Evolutionary conservation across 2,329 filamentous ascomycete genomes (phyloP).

Genomic region (Amesomyces nigricolor): DNA sequence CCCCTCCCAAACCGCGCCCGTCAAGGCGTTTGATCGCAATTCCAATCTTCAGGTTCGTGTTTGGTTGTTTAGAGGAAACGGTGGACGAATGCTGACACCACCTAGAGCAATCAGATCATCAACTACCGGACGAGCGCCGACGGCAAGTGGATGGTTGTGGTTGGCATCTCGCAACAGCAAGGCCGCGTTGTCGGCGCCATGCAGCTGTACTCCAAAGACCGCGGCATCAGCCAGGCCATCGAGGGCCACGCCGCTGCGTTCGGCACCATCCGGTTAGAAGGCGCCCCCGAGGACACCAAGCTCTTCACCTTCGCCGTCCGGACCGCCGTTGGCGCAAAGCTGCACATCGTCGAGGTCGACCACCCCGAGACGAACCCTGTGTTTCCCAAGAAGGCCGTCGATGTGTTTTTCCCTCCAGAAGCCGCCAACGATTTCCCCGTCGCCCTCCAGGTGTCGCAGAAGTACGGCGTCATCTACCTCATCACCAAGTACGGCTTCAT

Average conservation of each 20-base stretch:
- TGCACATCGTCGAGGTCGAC: constrained; percentile 97
- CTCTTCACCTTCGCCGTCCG: constrained; percentile 96
- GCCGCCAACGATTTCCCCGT: constrained; percentile 97
- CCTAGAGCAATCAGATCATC: constrained; percentile 95
- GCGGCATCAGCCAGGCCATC: constrained; percentile 95
- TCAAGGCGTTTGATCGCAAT: constrained; percentile 93
- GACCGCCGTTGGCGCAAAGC: constrained; percentile 81
- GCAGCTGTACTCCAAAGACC: constrained; percentile 94
- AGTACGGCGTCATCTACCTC: constrained; percentile 94
- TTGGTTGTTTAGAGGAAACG: background rate
- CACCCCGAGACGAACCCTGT: constrained; percentile 81
- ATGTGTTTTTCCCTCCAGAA: constrained; percentile 95
- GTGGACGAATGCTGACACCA: constrained; percentile 15
- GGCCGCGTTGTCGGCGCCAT: constrained; percentile 92
- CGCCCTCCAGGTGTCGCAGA: constrained; percentile 92
- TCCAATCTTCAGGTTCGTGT: constrained; percentile 72
- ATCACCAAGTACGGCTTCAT: constrained; percentile 99
- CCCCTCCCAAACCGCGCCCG: constrained; percentile 66
- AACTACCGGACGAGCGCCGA: constrained; percentile 96
- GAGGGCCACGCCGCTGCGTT: constrained; percentile 96
- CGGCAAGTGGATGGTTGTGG: constrained; percentile 96
- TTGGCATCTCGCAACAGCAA: constrained; percentile 90
- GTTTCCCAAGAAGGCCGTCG: constrained; percentile 93
- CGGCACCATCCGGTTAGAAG: constrained; percentile 81
- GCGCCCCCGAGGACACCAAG: constrained; percentile 84